Evolutionary conservation across 495 filamentous ascomycete species (phyloP).

Genomic region (Aspergillus heteromorphus): DNA sequence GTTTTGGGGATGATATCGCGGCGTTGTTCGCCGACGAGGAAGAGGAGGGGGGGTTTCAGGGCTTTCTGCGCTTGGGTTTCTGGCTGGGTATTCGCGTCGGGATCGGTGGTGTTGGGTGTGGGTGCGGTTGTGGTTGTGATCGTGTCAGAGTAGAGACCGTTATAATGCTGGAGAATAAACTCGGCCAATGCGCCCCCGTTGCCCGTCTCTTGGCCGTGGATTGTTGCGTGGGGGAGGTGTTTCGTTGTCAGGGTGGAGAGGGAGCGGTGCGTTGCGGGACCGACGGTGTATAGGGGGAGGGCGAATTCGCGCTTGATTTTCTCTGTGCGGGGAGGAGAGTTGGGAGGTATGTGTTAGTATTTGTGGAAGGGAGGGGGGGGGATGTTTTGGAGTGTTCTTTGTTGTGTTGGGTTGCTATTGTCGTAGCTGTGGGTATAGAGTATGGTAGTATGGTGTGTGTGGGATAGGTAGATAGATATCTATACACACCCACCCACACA

Average conservation of each 20-base stretch:
- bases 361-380: too few relatives aligned
- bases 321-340: slow-evolving; percentile 2
- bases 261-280: slow-evolving; percentile 79
- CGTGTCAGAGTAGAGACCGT: slow-evolving; percentile 20
- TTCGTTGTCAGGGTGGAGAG: slow-evolving; percentile 51
- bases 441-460: too few relatives aligned
- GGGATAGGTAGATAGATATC: too few relatives aligned
- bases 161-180: slow-evolving; percentile 73
- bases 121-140: slow-evolving; percentile 30
- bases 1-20: slow-evolving; percentile 83
- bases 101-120: background rate
- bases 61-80: too few relatives aligned
- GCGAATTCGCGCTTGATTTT: slow-evolving; percentile 16
- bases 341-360: background rate
- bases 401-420: too few relatives aligned
- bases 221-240: slow-evolving; percentile 42
- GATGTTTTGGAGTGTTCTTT: too few relatives aligned
- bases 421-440: too few relatives aligned
- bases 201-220: slow-evolving; percentile 73
- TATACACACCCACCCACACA: too few relatives aligned
- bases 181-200: slow-evolving; percentile 73
- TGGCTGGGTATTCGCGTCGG: too few relatives aligned
- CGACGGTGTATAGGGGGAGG: slow-evolving; percentile 79
- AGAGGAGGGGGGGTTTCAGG: slow-evolving; percentile 70
- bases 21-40: slow-evolving; percentile 80